Conservation (phyloP, 1,139 yeast genomes). For the Yarrowia galli region DNA sequence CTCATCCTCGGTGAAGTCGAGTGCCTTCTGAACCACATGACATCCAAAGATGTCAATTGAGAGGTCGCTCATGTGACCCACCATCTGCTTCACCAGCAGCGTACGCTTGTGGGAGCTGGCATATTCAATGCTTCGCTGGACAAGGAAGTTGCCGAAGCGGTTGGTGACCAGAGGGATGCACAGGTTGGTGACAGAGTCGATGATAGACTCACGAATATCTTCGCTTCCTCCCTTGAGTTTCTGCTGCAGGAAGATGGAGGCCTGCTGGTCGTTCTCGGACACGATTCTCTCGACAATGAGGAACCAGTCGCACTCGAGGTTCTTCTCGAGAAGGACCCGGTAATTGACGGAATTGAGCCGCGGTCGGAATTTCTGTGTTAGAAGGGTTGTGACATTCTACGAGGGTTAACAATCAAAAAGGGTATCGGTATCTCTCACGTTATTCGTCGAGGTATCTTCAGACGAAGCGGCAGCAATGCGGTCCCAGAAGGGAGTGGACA, state of each 20-base stretch:
- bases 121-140: conserved; percentile 55
- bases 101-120: conserved; percentile 50
- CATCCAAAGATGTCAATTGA: conserved; percentile 55
- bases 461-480: not conserved
- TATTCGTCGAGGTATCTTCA: not conserved
- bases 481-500: conserved; percentile 27
- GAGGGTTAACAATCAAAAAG: not conserved
- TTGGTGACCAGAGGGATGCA: conserved; percentile 52
- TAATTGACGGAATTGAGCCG: conserved; percentile 43
- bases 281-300: conserved; percentile 52
- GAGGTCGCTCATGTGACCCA: conserved; percentile 50
- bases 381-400: not conserved
- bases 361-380: conserved; percentile 30
- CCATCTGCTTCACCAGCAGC: conserved; percentile 48
- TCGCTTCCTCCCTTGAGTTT: conserved; percentile 51
- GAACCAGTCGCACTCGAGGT: conserved; percentile 48
- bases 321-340: conserved; percentile 47
- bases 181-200: conserved; percentile 50
- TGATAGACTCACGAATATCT: conserved; percentile 50
- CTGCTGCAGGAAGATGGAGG: conserved; percentile 55
- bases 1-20: conserved; percentile 51
- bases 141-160: conserved; percentile 55
- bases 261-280: conserved; percentile 53
- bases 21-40: conserved; percentile 55
- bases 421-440: conserved; percentile 31